phyloP scores from a whole-genome alignment of 2,329 filamentous ascomycete species.

The Cladorrhinum sp. region DNA sequence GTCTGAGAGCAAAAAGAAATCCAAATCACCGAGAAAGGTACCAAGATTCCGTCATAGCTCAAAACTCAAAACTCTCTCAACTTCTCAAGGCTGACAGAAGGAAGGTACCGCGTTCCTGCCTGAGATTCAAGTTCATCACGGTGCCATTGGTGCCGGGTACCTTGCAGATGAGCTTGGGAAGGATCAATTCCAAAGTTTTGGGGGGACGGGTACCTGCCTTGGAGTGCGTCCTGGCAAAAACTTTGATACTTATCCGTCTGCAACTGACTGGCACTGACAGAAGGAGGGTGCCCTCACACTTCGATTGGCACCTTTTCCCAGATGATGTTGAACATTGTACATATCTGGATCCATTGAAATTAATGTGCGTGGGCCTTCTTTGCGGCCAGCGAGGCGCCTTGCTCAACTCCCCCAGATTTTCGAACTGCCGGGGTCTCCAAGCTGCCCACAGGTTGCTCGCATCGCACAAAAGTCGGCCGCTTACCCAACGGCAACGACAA shows the following conservation, averaged over 20 bases:
- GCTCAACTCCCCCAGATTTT: slow-evolving; percentile 3
- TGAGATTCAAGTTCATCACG: neutral
- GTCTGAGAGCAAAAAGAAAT: slow-evolving; percentile 27
- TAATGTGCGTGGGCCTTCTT: neutral
- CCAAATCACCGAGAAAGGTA: too few species aligned
- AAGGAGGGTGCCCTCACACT: too few species aligned
- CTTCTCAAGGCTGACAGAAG: neutral
- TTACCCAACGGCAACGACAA: neutral
- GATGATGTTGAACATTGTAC: neutral
- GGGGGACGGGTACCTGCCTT: slow-evolving; percentile 1
- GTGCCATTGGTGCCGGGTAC: neutral
- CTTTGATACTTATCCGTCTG: too few species aligned
- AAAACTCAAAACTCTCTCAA: neutral
- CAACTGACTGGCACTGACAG: too few species aligned
- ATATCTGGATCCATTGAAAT: neutral
- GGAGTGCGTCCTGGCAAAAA: neutral
- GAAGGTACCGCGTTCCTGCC: neutral
- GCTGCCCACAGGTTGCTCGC: neutral
- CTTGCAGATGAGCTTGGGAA: neutral
- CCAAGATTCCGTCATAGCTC: neutral
- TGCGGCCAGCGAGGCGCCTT: slow-evolving; percentile 12
- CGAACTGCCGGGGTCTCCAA: slow-evolving; percentile 2
- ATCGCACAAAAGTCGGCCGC: neutral
- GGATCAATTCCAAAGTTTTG: too few species aligned
- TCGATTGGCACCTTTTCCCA: too few species aligned